phyloP scores from a whole-genome alignment of 208 protist species.

The Herpetomonas muscarum region DNA sequence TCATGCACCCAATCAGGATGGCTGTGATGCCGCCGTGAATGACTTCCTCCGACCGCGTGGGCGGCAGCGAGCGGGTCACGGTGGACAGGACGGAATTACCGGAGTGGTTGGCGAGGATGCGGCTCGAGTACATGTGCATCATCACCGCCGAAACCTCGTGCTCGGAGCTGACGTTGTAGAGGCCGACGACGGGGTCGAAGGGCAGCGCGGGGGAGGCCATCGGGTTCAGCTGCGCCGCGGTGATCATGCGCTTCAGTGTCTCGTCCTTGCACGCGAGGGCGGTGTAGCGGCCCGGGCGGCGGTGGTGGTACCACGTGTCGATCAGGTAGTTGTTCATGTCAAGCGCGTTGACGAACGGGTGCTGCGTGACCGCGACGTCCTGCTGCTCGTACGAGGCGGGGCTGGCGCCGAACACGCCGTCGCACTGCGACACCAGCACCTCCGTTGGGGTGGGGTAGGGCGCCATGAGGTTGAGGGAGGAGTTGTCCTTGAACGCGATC shows the following conservation, averaged over 20 bases:
- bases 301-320: slow-evolving; percentile 2
- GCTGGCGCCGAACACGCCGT: not conserved
- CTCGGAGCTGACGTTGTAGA: slow-evolving; percentile 6
- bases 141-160: slow-evolving; percentile 1
- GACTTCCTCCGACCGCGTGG: not conserved
- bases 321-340: slow-evolving; percentile 4
- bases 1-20: slow-evolving; percentile 10
- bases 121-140: slow-evolving; percentile 7
- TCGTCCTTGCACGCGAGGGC: not conserved
- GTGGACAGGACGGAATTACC: not conserved
- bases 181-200: not conserved
- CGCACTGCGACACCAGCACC: slow-evolving; percentile 2
- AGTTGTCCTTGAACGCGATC: not conserved
- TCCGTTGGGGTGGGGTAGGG: not conserved
- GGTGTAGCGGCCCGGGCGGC: not conserved
- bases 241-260: not conserved
- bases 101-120: not conserved
- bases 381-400: not conserved
- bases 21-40: not conserved
- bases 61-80: not conserved
- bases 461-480: not conserved
- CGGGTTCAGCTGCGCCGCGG: slow-evolving; percentile 1
- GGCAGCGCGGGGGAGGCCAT: slow-evolving; percentile 7
- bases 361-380: not conserved
- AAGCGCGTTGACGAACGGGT: not conserved